Evolutionary conservation across 768 basidiomycete genomes (phyloP).

Genomic region (Termitomyces sp.): DNA sequence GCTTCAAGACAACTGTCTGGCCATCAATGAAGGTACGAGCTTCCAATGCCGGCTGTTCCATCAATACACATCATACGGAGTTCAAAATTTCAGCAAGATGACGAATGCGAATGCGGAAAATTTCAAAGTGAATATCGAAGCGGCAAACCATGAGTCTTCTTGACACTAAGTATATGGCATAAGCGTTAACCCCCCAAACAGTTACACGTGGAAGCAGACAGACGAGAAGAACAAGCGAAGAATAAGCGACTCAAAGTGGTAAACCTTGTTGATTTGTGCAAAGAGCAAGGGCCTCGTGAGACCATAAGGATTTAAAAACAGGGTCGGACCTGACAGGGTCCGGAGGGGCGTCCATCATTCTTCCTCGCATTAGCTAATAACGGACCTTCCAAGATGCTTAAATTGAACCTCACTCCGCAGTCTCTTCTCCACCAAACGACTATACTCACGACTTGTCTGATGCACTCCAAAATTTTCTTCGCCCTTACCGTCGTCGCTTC

Average conservation of each 20-base stretch:
- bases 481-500: slow-evolving; percentile 7
- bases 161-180: too few relatives aligned
- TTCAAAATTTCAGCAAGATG: too few relatives aligned
- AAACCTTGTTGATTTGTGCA: not conserved
- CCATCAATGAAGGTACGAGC: not conserved
- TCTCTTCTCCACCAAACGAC: not conserved
- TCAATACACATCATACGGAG: not conserved
- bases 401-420: not conserved
- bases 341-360: not conserved
- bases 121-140: too few relatives aligned
- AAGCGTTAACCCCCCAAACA: too few relatives aligned
- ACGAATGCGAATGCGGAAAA: too few relatives aligned
- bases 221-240: too few relatives aligned
- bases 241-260: too few relatives aligned
- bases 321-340: not conserved
- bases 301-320: not conserved
- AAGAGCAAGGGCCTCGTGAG: too few relatives aligned
- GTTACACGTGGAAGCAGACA: too few relatives aligned
- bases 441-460: not conserved
- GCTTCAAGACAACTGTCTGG: not conserved
- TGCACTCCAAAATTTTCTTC: slow-evolving; percentile 13
- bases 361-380: not conserved
- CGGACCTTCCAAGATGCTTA: not conserved
- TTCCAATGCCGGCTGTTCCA: not conserved
- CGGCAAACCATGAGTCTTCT: too few relatives aligned